Percentiles rank a stretch among this genome's conserved stretches.
Evolutionary conservation across 1,284 basidiomycete genomes (phyloP).

Genomic region (Pisolithus thermaeus): DNA sequence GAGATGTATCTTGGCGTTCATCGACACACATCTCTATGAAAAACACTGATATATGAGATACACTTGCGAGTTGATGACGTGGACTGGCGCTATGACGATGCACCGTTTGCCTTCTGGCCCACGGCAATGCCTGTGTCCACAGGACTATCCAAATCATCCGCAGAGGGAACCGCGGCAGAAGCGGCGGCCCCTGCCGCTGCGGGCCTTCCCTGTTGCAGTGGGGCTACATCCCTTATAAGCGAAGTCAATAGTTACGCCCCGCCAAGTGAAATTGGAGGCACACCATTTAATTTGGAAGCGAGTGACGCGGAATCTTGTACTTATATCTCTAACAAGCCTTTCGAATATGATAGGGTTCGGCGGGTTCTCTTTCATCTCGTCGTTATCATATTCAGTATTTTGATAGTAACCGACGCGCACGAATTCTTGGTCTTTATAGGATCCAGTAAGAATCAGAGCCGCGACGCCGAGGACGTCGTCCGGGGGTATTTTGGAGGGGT

Average conservation of each 20-base stretch:
- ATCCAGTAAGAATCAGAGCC: conserved; percentile 86
- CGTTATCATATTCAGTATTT: conserved; percentile 96
- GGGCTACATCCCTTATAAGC: conserved; percentile 60
- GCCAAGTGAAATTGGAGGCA: conserved; percentile 23
- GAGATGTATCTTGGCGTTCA: too few species aligned
- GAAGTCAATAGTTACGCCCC: not conserved
- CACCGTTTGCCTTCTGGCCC: conserved; percentile 23
- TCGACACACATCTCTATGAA: not conserved
- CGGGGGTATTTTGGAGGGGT: conserved; percentile 69
- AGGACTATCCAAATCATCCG: conserved; percentile 55
- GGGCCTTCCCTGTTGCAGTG: conserved; percentile 42
- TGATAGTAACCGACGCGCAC: conserved; percentile 99
- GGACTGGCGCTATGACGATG: conserved; percentile 10
- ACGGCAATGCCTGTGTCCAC: conserved; percentile 17
- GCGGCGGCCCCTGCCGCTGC: conserved; percentile 62
- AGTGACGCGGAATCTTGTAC: conserved; percentile 91
- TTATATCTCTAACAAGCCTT: conserved; percentile 81
- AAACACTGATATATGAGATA: not conserved
- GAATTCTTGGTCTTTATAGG: conserved; percentile 93
- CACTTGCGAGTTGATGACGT: not conserved
- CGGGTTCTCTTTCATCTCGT: conserved; percentile 77
- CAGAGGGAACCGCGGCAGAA: conserved; percentile 75
- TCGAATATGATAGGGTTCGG: conserved; percentile 72
- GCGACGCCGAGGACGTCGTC: conserved; percentile 88
- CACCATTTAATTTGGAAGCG: conserved; percentile 84